These are phyloP conservation scores for Rhizopogon vulgaris DNA, from an alignment of 768 basidiomycete species.

Conservation along the genomic window DNA sequence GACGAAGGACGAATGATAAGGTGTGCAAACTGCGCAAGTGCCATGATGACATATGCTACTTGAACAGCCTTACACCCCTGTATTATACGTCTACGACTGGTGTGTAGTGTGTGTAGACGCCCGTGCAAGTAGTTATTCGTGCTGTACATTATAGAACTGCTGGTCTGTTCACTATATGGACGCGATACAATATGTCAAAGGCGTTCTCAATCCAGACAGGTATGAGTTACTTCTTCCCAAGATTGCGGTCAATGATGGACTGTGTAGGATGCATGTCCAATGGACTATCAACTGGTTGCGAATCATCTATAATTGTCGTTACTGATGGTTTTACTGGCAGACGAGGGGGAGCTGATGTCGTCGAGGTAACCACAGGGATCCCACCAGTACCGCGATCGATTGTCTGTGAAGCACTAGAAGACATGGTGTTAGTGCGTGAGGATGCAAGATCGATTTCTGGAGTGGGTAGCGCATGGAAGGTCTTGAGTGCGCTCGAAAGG, in stretches of 20 bases:
- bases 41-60: slow-evolving; percentile 28
- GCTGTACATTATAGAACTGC: no score
- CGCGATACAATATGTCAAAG: not conserved
- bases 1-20: slow-evolving; percentile 30
- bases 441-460: slow-evolving; percentile 31
- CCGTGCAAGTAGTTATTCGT: no score
- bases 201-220: not conserved
- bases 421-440: slow-evolving; percentile 27
- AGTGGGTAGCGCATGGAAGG: slow-evolving; percentile 38
- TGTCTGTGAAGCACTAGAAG: slow-evolving; percentile 10
- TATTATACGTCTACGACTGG: no score
- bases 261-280: slow-evolving; percentile 15
- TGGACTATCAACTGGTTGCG: slow-evolving; percentile 27
- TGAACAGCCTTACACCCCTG: no score
- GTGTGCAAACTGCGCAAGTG: slow-evolving; percentile 35
- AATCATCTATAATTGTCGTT: slow-evolving; percentile 15
- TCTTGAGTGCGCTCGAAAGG: slow-evolving; percentile 29
- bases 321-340: not conserved
- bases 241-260: not conserved
- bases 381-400: not conserved
- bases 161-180: not conserved
- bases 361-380: not conserved
- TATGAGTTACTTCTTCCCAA: not conserved
- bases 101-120: no score
- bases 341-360: not conserved